Evolutionary conservation across 2,329 filamentous ascomycete species (phyloP), one percentile per base, ranked within the genome.

Genomic region (Tolypocladium cylindrosporum): DNA sequence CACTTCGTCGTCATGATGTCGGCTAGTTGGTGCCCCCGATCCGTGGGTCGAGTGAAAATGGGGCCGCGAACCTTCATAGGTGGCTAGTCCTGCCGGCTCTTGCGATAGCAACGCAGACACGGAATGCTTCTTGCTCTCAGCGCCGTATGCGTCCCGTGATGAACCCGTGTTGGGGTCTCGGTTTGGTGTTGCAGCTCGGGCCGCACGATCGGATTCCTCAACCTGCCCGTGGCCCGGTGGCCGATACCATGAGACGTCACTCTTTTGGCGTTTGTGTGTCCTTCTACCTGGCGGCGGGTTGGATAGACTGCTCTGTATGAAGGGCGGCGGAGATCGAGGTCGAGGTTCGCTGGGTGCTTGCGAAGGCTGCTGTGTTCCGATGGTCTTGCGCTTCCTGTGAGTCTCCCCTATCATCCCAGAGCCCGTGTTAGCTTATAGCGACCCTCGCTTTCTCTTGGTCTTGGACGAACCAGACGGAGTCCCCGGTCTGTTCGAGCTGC

Each of bases 371-470:
- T 66, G 67, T 31, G 65, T 61, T 57, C 82, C 82, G 45, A 79
- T 79, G 57, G 88, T 86, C 75, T 96, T 96, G 67, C 91, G 87
- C 77, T 96, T 96, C 71, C 88, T 89, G 39, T 90, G 90, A 61
- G 89, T 90, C 70, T 89, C 88, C 68, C 85, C 78, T 82, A 84
- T 71, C 85, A 81, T 68, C 62, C 67, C 62, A 67, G 57, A 65
- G 62, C 65, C 61, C 64, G 66, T 50, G 69, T 75, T 72, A 75
- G 73, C 70, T 67, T 70, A 72, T 59, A 72, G 67, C 64, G 71
- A 73, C 59, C 74, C 73, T 69, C 72, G 69, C 68, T 75, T 76
- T 71, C 74, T 75, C 72, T 79, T 80, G 68, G 71, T 72, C 69
- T 76, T 82, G 72, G 78, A 84, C 85, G 84, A 87, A 84, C 87